phyloP scores from a whole-genome alignment of 106 monocot genomes.

The Hemerocallis citrina region DNA sequence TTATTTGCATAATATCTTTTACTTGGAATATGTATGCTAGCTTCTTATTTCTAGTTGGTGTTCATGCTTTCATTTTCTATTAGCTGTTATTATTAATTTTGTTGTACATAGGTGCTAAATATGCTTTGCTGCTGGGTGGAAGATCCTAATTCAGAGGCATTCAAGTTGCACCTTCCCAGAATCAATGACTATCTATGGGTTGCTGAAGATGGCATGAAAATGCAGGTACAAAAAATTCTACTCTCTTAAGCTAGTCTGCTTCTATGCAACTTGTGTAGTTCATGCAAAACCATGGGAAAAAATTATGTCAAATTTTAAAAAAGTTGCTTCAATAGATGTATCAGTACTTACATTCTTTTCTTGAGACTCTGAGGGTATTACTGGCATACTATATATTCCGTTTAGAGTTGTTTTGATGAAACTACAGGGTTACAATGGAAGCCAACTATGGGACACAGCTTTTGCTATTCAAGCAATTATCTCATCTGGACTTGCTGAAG shows the following conservation, averaged over 20 bases:
- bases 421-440: conserved; percentile 68
- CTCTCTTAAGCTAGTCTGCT: neutral
- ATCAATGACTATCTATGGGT: conserved; percentile 84
- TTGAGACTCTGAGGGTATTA: too few species aligned
- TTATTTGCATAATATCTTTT: too few species aligned
- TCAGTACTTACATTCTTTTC: too few species aligned
- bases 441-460: conserved; percentile 89
- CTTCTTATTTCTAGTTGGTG: too few species aligned
- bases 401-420: neutral
- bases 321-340: too few species aligned
- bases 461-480: conserved; percentile 82
- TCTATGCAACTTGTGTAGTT: neutral
- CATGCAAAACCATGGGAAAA: too few species aligned
- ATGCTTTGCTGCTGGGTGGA: conserved; percentile 98
- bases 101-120: conserved; percentile 39
- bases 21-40: too few species aligned
- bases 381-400: too few species aligned
- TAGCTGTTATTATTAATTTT: too few species aligned
- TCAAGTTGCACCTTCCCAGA: conserved; percentile 82
- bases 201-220: conserved; percentile 99
- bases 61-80: too few species aligned
- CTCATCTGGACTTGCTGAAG: conserved; percentile 50
- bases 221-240: conserved; percentile 50
- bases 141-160: conserved; percentile 85
- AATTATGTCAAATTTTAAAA: too few species aligned